These are phyloP conservation scores for Zymoseptoria brevis DNA, from an alignment of 2,329 filamentous ascomycete species.

Conservation along the genomic window DNA sequence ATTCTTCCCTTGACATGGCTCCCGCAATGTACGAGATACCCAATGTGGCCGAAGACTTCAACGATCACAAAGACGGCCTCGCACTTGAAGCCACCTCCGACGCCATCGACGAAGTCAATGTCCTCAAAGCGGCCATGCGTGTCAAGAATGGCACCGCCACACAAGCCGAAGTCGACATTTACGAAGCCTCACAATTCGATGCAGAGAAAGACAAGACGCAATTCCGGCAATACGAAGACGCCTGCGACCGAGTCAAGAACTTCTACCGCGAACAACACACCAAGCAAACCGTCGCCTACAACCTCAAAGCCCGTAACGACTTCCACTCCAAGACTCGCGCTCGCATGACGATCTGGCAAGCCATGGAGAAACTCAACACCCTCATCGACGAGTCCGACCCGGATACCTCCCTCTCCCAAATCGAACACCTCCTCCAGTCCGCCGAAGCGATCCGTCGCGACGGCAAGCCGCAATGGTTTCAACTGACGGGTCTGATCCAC, in stretches of 20 bases:
- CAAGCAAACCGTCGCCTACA: constrained; percentile 75
- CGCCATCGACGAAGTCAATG: constrained; percentile 52
- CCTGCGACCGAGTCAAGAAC: constrained; percentile 74
- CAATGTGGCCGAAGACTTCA: constrained; percentile 37
- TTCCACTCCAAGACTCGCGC: constrained; percentile 61
- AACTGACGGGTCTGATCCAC: constrained; percentile 68
- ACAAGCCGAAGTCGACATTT: constrained; percentile 42
- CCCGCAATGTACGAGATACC: constrained; percentile 38
- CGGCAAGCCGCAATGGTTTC: constrained; percentile 75
- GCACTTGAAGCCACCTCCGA: constrained; percentile 53
- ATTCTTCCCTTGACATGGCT: constrained; percentile 36
- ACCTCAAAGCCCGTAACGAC: constrained; percentile 66
- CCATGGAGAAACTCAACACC: constrained; percentile 86
- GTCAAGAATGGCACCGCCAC: constrained; percentile 40
- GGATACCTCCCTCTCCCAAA: constrained; percentile 78
- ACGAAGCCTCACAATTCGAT: constrained; percentile 60
- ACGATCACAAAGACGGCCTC: constrained; percentile 47
- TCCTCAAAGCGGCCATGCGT: constrained; percentile 49
- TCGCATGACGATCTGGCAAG: constrained; percentile 81
- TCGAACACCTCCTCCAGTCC: constrained; percentile 80
- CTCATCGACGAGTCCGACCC: constrained; percentile 87
- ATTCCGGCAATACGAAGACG: constrained; percentile 76
- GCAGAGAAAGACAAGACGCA: constrained; percentile 67
- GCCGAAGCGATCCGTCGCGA: constrained; percentile 85
- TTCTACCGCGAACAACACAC: constrained; percentile 70